Percentiles rank a stretch among this genome's conserved stretches.
Conservation (phyloP, 306 rosid genomes). For the Quercus gilva region DNA sequence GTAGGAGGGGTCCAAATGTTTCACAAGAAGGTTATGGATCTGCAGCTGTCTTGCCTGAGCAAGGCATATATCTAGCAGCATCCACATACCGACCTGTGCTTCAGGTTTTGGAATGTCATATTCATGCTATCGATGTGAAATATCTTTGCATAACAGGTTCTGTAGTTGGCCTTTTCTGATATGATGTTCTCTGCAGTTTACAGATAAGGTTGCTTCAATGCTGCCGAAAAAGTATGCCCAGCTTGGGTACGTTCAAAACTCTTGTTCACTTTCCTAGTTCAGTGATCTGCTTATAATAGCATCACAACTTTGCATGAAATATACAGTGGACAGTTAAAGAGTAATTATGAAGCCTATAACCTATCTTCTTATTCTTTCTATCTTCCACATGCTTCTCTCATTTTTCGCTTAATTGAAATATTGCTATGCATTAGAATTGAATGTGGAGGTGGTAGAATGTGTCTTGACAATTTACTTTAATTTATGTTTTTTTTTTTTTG, state of each 20-base stretch:
- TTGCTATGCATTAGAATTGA: constrained; percentile 1
- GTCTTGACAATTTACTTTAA: background rate
- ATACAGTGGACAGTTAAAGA: background rate
- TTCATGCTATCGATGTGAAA: background rate
- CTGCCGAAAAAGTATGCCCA: constrained; percentile 85
- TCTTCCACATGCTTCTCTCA: background rate
- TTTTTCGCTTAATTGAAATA: constrained; percentile 8
- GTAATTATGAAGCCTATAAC: background rate
- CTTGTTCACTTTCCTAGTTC: constrained; percentile 8
- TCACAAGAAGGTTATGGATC: constrained; percentile 98
- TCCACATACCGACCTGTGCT: constrained; percentile 91
- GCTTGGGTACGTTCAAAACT: constrained; percentile 68
- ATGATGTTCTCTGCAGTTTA: constrained; percentile 62
- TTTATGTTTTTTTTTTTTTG: background rate
- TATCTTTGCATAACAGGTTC: constrained; percentile 2
- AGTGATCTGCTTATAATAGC: background rate
- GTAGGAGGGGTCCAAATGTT: constrained; percentile 79
- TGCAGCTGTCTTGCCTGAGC: constrained; percentile 94
- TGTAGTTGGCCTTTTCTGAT: constrained; percentile 29
- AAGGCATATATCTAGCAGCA: constrained; percentile 97
- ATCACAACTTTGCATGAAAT: background rate
- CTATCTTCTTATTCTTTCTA: background rate
- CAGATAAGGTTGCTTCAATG: constrained; percentile 89
- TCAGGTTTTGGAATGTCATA: constrained; percentile 56
- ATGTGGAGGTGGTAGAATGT: background rate